Base-by-base conservation (phyloP, 257 asterid species). In the Petunia secreta region DNA sequence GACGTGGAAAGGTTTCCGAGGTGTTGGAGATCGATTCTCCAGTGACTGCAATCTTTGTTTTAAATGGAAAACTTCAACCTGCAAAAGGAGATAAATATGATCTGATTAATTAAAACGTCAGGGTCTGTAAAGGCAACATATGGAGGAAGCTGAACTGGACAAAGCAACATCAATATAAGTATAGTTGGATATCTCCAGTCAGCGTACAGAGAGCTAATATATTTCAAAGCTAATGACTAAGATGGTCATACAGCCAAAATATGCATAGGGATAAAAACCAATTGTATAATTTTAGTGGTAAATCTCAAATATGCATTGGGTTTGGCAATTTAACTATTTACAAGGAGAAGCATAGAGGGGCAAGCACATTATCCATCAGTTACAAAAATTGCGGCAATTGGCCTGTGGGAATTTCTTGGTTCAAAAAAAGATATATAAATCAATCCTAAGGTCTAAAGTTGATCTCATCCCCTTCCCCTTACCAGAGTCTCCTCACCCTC, bases 11-110 rank as follows among this genome's bases (percentile, higher is more conserved):
- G 94, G 99, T 80, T 96, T 96, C 87, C 98, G 86, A 1, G 99
- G 99, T 1, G 98, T 93, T 8, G 98, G 98, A 3, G 97, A 91
- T 75, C 99, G 90, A 68, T 90, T 85, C 82, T 94, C 99, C 87
- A 96, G 80, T 15, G 98, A 88, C 81, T 96, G 99, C 79, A 94
- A 82, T 82, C 99, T 89, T 89, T 96, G 99, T 83, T 96, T 96
- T 80, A 94, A 89, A 85, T 91, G 97, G 84, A 90, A 93, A 69
- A 96, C 98, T 88, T 95, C 99, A 40, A 92, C 96, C 98, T 95
- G 91, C 81, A 85, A 57, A 71, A 50, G 4, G 55, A 64, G 15
- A 48, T 43, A 25, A 10, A 48, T 25, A 73, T 73, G 10, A 25
- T 60, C 46, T 50, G 59, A 25, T 16, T 46, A 73, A 36, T 40